These are phyloP conservation scores for Ophiostoma sp. DNA, from an alignment of 2,329 filamentous ascomycete genomes.

Conservation along the genomic window DNA sequence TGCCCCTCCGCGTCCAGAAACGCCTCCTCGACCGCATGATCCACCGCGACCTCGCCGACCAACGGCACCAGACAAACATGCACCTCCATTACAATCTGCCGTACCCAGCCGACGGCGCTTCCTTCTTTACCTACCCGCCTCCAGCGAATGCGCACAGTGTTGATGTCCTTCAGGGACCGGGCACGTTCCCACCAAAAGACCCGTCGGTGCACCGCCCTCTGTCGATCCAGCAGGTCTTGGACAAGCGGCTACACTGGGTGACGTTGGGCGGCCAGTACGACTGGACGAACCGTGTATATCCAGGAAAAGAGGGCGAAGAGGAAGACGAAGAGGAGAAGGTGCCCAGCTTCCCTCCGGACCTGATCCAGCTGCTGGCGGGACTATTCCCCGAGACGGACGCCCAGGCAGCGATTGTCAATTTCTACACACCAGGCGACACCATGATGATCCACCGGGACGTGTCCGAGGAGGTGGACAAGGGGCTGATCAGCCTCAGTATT, in stretches of 20 bases:
- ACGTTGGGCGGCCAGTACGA: slow-evolving; percentile 96
- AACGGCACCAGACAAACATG: slow-evolving; percentile 80
- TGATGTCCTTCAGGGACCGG: slow-evolving; percentile 56
- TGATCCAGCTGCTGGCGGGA: slow-evolving; percentile 64
- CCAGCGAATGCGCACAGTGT: slow-evolving; percentile 41
- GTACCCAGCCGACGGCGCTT: slow-evolving; percentile 38
- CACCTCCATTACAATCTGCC: slow-evolving; percentile 41
- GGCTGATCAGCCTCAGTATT: slow-evolving; percentile 80
- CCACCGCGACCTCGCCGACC: slow-evolving; percentile 64
- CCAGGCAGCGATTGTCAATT: slow-evolving; percentile 89
- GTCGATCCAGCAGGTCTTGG: slow-evolving; percentile 67
- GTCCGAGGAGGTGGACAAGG: slow-evolving; percentile 76
- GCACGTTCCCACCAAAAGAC: slow-evolving; percentile 67
- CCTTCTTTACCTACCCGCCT: slow-evolving; percentile 57
- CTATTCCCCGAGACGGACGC: slow-evolving; percentile 77
- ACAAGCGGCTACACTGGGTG: slow-evolving; percentile 85
- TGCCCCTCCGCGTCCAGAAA: slow-evolving; percentile 69
- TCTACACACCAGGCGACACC: slow-evolving; percentile 88
- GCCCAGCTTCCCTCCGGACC: slow-evolving; percentile 67
- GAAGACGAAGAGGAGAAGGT: slow-evolving; percentile 35
- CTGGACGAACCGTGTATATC: slow-evolving; percentile 87
- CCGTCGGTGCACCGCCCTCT: slow-evolving; percentile 73
- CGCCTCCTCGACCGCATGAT: slow-evolving; percentile 71
- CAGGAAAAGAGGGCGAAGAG: slow-evolving; percentile 47
- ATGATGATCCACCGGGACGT: slow-evolving; percentile 93